phyloP scores from a whole-genome alignment of 2,329 filamentous ascomycete species.

The Cordyceps javanica region DNA sequence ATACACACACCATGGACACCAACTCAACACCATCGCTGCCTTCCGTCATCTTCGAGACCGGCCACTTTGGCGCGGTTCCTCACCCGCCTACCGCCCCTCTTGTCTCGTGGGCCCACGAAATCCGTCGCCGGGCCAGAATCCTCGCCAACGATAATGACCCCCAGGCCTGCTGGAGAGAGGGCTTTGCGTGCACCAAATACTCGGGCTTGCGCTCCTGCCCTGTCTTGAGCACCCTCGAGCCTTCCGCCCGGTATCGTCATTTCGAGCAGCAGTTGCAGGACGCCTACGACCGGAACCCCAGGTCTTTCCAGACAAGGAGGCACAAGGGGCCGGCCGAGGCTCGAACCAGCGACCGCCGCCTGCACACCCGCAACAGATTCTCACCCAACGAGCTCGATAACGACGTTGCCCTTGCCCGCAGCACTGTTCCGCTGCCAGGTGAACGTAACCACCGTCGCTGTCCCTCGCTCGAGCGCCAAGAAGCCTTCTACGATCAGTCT shows the following conservation, averaged over 20 bases:
- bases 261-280: not conserved
- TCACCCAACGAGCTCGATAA: conserved; percentile 19
- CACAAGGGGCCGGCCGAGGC: not conserved
- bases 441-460: conserved; percentile 29
- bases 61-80: not conserved
- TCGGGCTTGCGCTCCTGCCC: not conserved
- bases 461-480: conserved; percentile 39
- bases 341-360: not conserved
- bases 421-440: conserved; percentile 30
- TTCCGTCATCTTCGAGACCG: conserved; percentile 1
- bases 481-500: conserved; percentile 38
- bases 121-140: not conserved
- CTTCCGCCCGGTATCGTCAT: not conserved
- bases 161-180: not conserved
- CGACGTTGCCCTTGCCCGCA: conserved; percentile 29
- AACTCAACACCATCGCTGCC: not conserved
- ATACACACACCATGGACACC: conserved; percentile 2
- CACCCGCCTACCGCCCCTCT: not conserved
- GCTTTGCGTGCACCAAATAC: not conserved
- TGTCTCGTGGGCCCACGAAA: not conserved
- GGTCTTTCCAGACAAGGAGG: not conserved
- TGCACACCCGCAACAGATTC: not conserved
- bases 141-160: not conserved
- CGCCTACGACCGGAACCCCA: not conserved
- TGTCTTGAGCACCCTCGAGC: not conserved